Percentiles rank a stretch among this genome's conserved stretches.
Conservation (phyloP, 352 stramenopile species). For the Plasmopara halstedii region DNA sequence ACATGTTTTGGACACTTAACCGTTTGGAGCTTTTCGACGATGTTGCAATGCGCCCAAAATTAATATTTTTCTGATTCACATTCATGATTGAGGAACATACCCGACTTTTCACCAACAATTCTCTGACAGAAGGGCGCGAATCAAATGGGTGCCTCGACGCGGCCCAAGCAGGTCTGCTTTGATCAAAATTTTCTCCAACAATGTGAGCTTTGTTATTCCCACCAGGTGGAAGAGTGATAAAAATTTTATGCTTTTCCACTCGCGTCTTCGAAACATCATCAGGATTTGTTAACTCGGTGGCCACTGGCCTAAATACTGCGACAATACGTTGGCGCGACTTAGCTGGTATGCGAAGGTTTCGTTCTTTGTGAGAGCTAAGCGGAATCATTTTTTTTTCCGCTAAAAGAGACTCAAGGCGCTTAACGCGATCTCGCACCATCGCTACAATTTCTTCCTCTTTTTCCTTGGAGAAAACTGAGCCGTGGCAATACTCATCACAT, state of each 20-base stretch:
- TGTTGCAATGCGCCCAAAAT: constrained; percentile 82
- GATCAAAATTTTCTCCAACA: constrained; percentile 49
- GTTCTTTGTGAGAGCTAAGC: constrained; percentile 58
- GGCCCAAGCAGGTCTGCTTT: constrained; percentile 52
- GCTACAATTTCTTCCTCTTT: constrained; percentile 76
- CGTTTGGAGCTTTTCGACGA: constrained; percentile 83
- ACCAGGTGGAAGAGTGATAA: constrained; percentile 78
- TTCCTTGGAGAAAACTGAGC: constrained; percentile 41
- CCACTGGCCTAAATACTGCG: constrained; percentile 59
- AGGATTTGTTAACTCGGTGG: constrained; percentile 21
- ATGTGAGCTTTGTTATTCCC: constrained; percentile 79
- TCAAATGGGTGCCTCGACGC: constrained; percentile 79
- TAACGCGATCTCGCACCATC: constrained; percentile 64
- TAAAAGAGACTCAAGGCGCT: constrained; percentile 59
- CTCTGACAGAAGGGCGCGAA: constrained; percentile 63
- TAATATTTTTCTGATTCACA: constrained; percentile 90
- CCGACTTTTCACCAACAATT: constrained; percentile 76
- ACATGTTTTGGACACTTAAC: constrained; percentile 84
- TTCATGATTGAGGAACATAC: constrained; percentile 85
- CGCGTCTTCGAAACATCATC: constrained; percentile 53
- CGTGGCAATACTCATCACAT: constrained; percentile 70
- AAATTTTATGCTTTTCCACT: constrained; percentile 84
- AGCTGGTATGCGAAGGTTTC: constrained; percentile 68
- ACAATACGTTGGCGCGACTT: constrained; percentile 76
- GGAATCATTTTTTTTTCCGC: constrained; percentile 62